Evolutionary conservation across 2,329 filamentous ascomycete species (phyloP).

Genomic region (Zarea fungicola): DNA sequence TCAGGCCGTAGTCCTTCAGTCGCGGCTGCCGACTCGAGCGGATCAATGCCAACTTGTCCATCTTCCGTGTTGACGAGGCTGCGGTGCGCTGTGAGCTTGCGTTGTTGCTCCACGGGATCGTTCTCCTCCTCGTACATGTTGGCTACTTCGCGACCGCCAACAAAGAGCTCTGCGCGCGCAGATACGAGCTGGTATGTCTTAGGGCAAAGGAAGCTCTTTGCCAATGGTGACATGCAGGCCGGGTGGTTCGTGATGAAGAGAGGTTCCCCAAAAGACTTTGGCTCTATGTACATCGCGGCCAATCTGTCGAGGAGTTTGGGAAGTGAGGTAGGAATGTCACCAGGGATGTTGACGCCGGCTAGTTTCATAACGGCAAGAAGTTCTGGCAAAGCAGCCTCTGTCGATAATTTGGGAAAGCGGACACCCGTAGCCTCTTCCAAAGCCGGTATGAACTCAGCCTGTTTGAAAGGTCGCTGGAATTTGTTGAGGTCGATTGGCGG

Average conservation of each 20-base stretch:
- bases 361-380: conserved; percentile 51
- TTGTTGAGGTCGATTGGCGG: conserved; percentile 42
- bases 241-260: conserved; percentile 89
- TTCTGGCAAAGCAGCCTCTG: conserved; percentile 50
- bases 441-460: conserved; percentile 76
- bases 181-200: conserved; percentile 66
- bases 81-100: conserved; percentile 65
- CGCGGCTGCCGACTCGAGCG: conserved; percentile 7
- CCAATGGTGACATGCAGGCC: conserved; percentile 81
- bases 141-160: conserved; percentile 73
- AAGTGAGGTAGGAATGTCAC: conserved; percentile 55
- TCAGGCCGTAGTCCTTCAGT: conserved; percentile 8
- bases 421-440: conserved; percentile 65
- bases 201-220: conserved; percentile 76
- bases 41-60: conserved; percentile 26
- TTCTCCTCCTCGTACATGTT: conserved; percentile 99
- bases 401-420: conserved; percentile 58
- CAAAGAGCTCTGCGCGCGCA: conserved; percentile 80
- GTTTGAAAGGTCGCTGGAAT: conserved; percentile 52
- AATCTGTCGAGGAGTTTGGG: conserved; percentile 74
- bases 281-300: conserved; percentile 71
- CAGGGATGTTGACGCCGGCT: conserved; percentile 59
- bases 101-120: conserved; percentile 76
- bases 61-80: conserved; percentile 31
- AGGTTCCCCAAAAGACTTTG: conserved; percentile 59